Base-by-base conservation (phyloP, 202 grass and related monocot species). In the Digitaria exilis region DNA sequence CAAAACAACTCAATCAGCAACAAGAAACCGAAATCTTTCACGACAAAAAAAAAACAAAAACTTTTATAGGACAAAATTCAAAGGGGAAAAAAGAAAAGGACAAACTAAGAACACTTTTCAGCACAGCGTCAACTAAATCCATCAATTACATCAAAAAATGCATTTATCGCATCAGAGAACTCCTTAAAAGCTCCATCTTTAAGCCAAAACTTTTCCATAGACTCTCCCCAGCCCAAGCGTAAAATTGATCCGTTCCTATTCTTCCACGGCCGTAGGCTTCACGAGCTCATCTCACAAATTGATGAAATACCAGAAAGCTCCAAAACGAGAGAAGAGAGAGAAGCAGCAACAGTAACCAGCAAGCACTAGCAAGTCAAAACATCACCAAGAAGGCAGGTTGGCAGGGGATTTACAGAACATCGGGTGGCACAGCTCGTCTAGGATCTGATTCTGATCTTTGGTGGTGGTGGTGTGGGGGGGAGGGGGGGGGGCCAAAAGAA, bases 381-480 rank as follows among this genome's bases (percentile, higher is more conserved):
- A 73, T 46, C 43, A 78, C 44, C 43, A 17, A 24, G n/a, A 50
- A 51, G 17, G 19, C 6, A 30, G 46, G n/a, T 35, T 37, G 17
- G 19, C 6, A 30, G 46, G 43, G 3, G 76, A 16, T 78, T 78
- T 44, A 8, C 46, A 7, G 18, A 62, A 48, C 9, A 26, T 7
- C 64, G 26, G 26, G 10, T 15, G 19, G 16, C 26, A 18, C 69
- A 32, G 25, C 45, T 72, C 7, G 16, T 21, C 5, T 49, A 72
- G 45, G 76, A 79, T 79, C 76, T 79, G 76, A 50, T 37, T 65
- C 55, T 64, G 75, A 64, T 49, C 41, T 78, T 77, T 16, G 41
- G 17, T 28, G 58, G n/a, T n/a, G n/a, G n/a, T n/a, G n/a, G n/a
- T n/a, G n/a, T n/a, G n/a, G n/a, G n/a, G n/a, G n/a, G n/a, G n/a